Evolutionary conservation across 805 yeast species (phyloP), one percentile per base, ranked within the genome.

Genomic region (Kuraishia capsulata): DNA sequence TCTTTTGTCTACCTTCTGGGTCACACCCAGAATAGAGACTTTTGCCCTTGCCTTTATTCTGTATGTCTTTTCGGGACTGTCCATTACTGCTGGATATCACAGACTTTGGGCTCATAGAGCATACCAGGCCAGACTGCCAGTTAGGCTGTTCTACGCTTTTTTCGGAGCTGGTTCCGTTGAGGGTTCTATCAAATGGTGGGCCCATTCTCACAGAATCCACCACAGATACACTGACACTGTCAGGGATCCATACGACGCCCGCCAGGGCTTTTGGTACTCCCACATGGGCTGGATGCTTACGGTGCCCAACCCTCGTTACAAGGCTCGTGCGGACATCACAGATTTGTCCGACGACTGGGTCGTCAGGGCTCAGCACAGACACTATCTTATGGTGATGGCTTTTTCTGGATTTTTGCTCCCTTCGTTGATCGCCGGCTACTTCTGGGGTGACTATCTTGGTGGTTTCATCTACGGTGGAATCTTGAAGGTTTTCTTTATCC

Each of bases 121-220:
- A 16, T 83, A 77, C 51, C 69, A 70, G 39, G 88, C 82, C 13
- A 69, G 65, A 42, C 56, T 68, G 53, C 79, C 85, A 13, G 65
- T 80, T 32, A 71, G 77, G 47, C 52, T 81, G 32, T 74, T 80
- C 48, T 81, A 62, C 53, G 94, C 90, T 4, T 58, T 81, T 20
- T 83, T 83, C 51, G 94, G 94, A 45, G 86, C 90, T 25, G 83
- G 88, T 32, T 76, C 88, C 39, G 78, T 83, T 36, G 88, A 83
- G 59, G 94, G 94, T 47, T 81, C 90, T 31, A 78, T 83, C 58
- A 83, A 83, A 60, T 83, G 92, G 92, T 84, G 94, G 94, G 76
- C 81, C 35, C 92, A 83, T 57, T 72, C 82, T 38, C 94, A 84
- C 62, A 74, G 94, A 72, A 71, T 83, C 40, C 94, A 84, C 59